Evolutionary conservation across 2,329 filamentous ascomycete genomes (phyloP), one percentile per base, ranked within the genome.

Genomic region (Tolypocladium tundrense): DNA sequence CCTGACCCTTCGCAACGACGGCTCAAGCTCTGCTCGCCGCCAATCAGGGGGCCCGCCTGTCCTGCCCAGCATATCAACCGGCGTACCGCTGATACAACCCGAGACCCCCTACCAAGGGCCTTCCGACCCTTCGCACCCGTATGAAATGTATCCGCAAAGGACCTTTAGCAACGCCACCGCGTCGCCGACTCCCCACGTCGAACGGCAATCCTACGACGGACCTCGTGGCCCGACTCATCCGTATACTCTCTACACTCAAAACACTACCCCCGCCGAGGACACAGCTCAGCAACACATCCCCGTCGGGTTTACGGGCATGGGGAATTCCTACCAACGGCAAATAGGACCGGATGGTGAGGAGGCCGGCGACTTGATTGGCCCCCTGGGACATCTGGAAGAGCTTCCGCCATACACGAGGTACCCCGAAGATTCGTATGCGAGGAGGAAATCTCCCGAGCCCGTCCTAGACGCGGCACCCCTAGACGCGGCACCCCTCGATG

Each of bases 331-430:
- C 65, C 88, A 87, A 66, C 79, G 88, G 61, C 84, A 87, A 55
- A 73, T 90, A 55, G 89, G 88, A 0, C 87, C 90, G 0, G 88
- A 91, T 58, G 90, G 90, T 56, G 91, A 96, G 72, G 92, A 96
- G 65, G 77, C 83, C n/a, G 90, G 88, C 53, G 91, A 92, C 69
- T 84, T 97, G 57, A 87, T 97, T 55, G 91, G 91, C 1, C 89
- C 88, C 0, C 85, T 96, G 66, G 92, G 92, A 1, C 91, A 97
- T 68, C 87, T 88, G 1, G 93, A 97, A 72, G 90, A 96, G 70
- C 76, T 97, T 21, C 93, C 93, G 14, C 93, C 93, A 0, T 97
- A 97, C 69, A 90, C 90, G 16, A 82, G 91, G 69, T 97, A 95
- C 71, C 90, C 92, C 2, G 89, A 95, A 56, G 88, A 90, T 58